A percentile compares a stretch with the other conserved stretches of the same genome.
phyloP scores from a whole-genome alignment of 139 green algal genomes.

The Haematococcus sp. region DNA sequence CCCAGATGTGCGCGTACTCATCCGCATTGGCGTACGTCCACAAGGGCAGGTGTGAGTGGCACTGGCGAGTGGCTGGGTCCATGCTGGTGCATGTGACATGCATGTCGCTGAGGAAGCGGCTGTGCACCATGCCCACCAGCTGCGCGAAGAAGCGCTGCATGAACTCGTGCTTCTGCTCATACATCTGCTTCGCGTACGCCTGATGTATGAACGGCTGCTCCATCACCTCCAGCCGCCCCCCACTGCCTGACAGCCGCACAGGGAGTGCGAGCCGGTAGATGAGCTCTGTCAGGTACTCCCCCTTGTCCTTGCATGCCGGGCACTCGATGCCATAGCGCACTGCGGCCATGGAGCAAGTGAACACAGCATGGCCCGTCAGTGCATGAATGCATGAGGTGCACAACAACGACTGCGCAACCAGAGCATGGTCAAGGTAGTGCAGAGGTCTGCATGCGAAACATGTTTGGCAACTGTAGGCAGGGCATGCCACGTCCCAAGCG shows the following conservation, averaged over 20 bases:
- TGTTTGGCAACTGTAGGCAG: too few relatives aligned
- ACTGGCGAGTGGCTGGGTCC: not conserved
- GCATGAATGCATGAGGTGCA: not conserved
- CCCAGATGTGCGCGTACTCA: not conserved
- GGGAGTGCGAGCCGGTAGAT: not conserved
- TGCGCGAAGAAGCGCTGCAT: conserved; percentile 7
- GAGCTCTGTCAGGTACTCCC: not conserved
- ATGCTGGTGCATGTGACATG: not conserved
- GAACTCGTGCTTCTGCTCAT: not conserved
- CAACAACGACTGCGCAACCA: too few relatives aligned
- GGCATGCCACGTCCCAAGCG: too few relatives aligned
- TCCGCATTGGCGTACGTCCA: not conserved
- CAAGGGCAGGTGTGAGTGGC: not conserved
- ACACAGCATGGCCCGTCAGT: too few relatives aligned
- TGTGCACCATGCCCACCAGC: conserved; percentile 12
- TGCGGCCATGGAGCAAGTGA: too few relatives aligned
- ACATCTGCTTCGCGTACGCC: not conserved
- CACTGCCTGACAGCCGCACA: not conserved
- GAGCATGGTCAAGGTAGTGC: too few relatives aligned
- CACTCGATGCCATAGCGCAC: conserved; percentile 1
- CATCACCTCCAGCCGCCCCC: conserved; percentile 6
- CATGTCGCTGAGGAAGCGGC: conserved; percentile 4
- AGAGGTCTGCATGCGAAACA: too few relatives aligned
- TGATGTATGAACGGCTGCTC: not conserved
- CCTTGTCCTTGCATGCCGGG: not conserved